phyloP scores from a whole-genome alignment of 2,329 filamentous ascomycete species.

The Amphichorda felina region DNA sequence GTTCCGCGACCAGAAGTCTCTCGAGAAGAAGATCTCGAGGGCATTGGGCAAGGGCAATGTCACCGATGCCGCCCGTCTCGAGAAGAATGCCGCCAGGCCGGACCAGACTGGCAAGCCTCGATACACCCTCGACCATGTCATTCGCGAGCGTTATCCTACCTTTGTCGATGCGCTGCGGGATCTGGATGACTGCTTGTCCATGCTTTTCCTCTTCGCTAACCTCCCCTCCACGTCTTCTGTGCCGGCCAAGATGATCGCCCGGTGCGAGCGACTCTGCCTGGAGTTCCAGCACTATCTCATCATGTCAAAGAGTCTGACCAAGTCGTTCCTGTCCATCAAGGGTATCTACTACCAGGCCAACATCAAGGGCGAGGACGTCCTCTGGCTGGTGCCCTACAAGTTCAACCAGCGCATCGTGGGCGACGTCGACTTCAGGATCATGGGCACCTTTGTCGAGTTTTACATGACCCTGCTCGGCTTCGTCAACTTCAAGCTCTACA shows the following conservation, averaged over 20 bases:
- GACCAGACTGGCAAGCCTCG: slow-evolving; percentile 85
- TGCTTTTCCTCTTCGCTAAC: slow-evolving; percentile 96
- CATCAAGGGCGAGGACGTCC: slow-evolving; percentile 90
- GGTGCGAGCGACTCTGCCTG: slow-evolving; percentile 83
- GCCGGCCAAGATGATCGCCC: slow-evolving; percentile 87
- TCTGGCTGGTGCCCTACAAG: slow-evolving; percentile 96
- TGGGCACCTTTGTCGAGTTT: slow-evolving; percentile 98
- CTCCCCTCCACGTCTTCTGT: slow-evolving; percentile 83
- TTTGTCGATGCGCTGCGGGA: slow-evolving; percentile 91
- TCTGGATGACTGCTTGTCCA: slow-evolving; percentile 89
- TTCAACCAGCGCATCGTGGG: slow-evolving; percentile 92
- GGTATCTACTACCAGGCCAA: slow-evolving; percentile 98
- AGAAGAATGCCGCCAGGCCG: slow-evolving; percentile 73
- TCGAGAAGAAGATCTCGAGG: slow-evolving; percentile 94
- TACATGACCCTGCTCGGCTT: slow-evolving; percentile 95
- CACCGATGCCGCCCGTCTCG: slow-evolving; percentile 74
- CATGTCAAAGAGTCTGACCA: slow-evolving; percentile 77
- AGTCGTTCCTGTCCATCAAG: slow-evolving; percentile 97
- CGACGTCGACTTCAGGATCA: slow-evolving; percentile 96
- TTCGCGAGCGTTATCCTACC: slow-evolving; percentile 95
- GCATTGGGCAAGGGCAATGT: slow-evolving; percentile 88
- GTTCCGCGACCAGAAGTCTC: slow-evolving; percentile 92
- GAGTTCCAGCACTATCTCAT: slow-evolving; percentile 99
- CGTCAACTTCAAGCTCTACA: slow-evolving; percentile 92
- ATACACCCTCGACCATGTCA: slow-evolving; percentile 90